Percentiles rank a stretch among this genome's conserved stretches.
Evolutionary conservation across 129 eudicot species (phyloP).

Genomic region (Tagetes patula): DNA sequence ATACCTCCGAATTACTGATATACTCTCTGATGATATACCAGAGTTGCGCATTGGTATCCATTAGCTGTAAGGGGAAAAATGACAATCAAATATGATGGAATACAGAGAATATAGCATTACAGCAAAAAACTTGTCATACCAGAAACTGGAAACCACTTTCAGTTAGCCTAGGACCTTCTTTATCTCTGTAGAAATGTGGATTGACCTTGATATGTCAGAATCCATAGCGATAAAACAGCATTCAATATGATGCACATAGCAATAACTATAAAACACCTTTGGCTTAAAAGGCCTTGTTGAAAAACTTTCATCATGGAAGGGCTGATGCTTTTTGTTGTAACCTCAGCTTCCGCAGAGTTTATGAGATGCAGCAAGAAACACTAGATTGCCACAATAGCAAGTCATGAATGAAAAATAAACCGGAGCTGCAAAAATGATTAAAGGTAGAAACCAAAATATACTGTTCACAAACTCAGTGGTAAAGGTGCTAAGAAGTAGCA

Average conservation of each 20-base stretch:
- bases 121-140: conserved; percentile 43
- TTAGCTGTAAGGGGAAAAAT: conserved; percentile 56
- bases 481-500: conserved; percentile 8
- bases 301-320: conserved; percentile 92
- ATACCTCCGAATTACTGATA: conserved; percentile 86
- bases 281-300: conserved; percentile 88
- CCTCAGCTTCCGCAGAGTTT: conserved; percentile 77
- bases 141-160: conserved; percentile 95
- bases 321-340: conserved; percentile 67
- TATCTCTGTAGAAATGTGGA: conserved; percentile 54
- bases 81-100: conserved; percentile 18
- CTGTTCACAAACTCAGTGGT: conserved; percentile 25
- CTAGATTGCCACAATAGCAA: conserved; percentile 57
- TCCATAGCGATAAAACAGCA: conserved; percentile 2
- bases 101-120: conserved; percentile 19
- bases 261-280: conserved; percentile 45
- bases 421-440: conserved; percentile 34
- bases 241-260: conserved; percentile 10
- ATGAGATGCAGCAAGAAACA: conserved; percentile 95
- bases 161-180: conserved; percentile 77
- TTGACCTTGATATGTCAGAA: conserved; percentile 7
- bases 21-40: conserved; percentile 98
- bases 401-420: conserved; percentile 38
- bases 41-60: conserved; percentile 97
- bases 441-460: conserved; percentile 23